Conservation (phyloP, 352 stramenopile species). For the Phytophthora pistaciae region DNA sequence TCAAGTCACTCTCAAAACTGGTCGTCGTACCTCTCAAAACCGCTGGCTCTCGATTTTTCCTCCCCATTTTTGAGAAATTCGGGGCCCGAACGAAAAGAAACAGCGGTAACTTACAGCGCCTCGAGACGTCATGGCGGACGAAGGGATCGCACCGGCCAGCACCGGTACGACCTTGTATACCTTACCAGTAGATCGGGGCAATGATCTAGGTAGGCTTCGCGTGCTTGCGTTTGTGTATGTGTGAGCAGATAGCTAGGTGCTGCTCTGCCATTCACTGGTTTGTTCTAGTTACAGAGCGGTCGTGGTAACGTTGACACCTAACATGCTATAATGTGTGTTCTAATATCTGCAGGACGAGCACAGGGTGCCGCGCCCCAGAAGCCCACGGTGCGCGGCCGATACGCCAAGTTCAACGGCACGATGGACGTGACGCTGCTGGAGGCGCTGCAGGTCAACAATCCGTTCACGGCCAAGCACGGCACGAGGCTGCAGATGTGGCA, state of each 20-base stretch:
- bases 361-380: conserved; percentile 27
- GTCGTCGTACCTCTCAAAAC: not conserved
- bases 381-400: conserved; percentile 59
- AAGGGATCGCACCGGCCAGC: conserved; percentile 31
- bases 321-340: not conserved
- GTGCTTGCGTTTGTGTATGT: conserved; percentile 8
- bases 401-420: conserved; percentile 80
- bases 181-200: conserved; percentile 28
- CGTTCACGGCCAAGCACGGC: conserved; percentile 84
- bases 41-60: not conserved
- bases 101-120: not conserved
- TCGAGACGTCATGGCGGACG: conserved; percentile 35
- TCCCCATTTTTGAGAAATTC: conserved; percentile 1
- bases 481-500: conserved; percentile 88
- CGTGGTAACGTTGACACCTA: not conserved
- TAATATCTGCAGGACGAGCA: conserved; percentile 7
- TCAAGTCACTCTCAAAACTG: not conserved
- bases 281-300: conserved; percentile 25
- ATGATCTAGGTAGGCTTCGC: conserved; percentile 34
- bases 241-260: not conserved
- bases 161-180: conserved; percentile 50
- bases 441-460: conserved; percentile 74
- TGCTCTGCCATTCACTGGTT: not conserved
- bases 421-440: conserved; percentile 88
- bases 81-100: not conserved